These are phyloP conservation scores for Plasmodium chabaudi DNA, from an alignment of 169 alveolate genomes.

Conservation along the genomic window DNA sequence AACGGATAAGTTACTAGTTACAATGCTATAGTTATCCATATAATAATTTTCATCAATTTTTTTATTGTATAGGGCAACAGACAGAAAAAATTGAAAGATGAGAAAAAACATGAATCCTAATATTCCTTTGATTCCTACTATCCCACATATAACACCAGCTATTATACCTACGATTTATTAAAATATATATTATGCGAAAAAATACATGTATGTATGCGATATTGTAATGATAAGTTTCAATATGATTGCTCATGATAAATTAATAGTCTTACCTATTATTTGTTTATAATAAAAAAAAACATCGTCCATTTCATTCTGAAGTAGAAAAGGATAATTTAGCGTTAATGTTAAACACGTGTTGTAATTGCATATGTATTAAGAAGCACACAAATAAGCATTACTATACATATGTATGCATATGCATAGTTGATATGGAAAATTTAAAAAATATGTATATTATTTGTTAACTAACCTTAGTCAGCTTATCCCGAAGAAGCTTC, in stretches of 20 bases:
- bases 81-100: slow-evolving; percentile 44
- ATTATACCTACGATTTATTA: slow-evolving; percentile 43
- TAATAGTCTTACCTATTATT: slow-evolving; percentile 39
- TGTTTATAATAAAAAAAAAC: slow-evolving; percentile 73
- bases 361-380: slow-evolving; percentile 1
- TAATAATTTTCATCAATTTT: slow-evolving; percentile 74
- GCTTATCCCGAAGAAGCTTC: slow-evolving; percentile 50
- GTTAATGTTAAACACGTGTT: slow-evolving; percentile 1
- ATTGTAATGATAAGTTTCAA: not conserved
- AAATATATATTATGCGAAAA: not conserved
- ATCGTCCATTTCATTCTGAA: slow-evolving; percentile 72
- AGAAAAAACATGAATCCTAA: slow-evolving; percentile 70
- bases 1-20: slow-evolving; percentile 54
- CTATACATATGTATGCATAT: slow-evolving; percentile 4
- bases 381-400: not conserved
- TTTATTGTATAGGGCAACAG: slow-evolving; percentile 53
- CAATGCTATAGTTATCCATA: slow-evolving; percentile 65
- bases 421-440: not conserved
- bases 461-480: slow-evolving; percentile 59
- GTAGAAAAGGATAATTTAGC: slow-evolving; percentile 22
- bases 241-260: not conserved
- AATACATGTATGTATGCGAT: not conserved
- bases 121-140: slow-evolving; percentile 45
- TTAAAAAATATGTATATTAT: not conserved
- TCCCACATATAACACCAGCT: slow-evolving; percentile 64